phyloP scores from a whole-genome alignment of 352 stramenopile species.

The Aphanomyces astaci region DNA sequence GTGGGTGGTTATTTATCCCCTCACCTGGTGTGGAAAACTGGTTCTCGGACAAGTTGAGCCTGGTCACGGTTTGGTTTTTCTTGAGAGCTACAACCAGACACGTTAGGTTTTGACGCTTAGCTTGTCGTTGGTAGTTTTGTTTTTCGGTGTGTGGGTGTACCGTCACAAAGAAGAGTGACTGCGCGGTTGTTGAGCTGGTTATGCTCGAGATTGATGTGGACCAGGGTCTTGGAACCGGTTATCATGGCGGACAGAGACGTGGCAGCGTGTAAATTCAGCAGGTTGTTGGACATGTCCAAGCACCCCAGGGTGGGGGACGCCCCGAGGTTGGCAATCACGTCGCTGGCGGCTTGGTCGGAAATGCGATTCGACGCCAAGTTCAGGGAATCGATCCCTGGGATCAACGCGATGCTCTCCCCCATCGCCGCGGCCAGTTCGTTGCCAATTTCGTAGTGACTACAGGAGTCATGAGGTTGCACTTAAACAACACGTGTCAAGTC shows the following conservation, averaged over 20 bases:
- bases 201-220: slow-evolving; percentile 56
- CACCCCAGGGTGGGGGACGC: slow-evolving; percentile 23
- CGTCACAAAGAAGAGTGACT: slow-evolving; percentile 56
- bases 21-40: slow-evolving; percentile 43
- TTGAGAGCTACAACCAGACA: slow-evolving; percentile 34
- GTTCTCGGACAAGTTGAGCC: slow-evolving; percentile 69
- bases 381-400: slow-evolving; percentile 54
- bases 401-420: slow-evolving; percentile 48
- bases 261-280: slow-evolving; percentile 33
- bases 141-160: neutral
- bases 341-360: slow-evolving; percentile 44
- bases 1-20: neutral
- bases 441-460: slow-evolving; percentile 60
- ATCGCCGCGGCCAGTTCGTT: slow-evolving; percentile 51
- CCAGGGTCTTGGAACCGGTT: slow-evolving; percentile 40
- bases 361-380: slow-evolving; percentile 72
- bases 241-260: slow-evolving; percentile 38
- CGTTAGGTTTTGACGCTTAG: no score
- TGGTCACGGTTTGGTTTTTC: slow-evolving; percentile 54
- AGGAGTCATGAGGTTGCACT: slow-evolving; percentile 39
- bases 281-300: slow-evolving; percentile 63
- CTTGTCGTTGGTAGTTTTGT: no score
- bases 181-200: slow-evolving; percentile 54
- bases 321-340: slow-evolving; percentile 37
- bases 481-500: neutral